phyloP scores from a whole-genome alignment of 2,329 filamentous ascomycete genomes.

The Paramyrothecium sp. region DNA sequence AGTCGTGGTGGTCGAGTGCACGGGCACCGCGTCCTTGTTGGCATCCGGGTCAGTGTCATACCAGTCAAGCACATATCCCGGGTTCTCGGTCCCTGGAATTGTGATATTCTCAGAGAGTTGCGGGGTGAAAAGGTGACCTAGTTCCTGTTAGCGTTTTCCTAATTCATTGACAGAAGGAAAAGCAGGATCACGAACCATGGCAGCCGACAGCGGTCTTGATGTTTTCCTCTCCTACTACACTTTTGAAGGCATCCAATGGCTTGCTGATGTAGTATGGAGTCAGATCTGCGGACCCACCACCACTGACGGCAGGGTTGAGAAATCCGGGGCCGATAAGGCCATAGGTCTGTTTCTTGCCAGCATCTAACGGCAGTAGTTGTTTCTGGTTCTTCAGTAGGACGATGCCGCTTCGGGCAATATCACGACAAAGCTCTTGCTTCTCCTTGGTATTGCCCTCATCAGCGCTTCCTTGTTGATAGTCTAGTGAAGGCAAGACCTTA shows the following conservation, averaged over 20 bases:
- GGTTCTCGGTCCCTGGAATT: background rate
- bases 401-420: conserved; percentile 51
- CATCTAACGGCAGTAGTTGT: background rate
- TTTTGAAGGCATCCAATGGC: conserved; percentile 26
- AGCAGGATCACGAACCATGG: conserved; percentile 12
- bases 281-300: conserved; percentile 31
- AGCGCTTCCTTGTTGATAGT: background rate
- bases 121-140: conserved; percentile 2
- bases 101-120: background rate
- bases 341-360: conserved; percentile 27
- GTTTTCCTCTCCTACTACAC: conserved; percentile 15
- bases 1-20: conserved; percentile 1
- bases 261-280: conserved; percentile 31
- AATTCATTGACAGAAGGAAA: background rate
- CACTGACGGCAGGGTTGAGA: conserved; percentile 27
- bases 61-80: conserved; percentile 1
- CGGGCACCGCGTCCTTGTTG: background rate
- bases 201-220: conserved; percentile 16
- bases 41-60: background rate
- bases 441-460: conserved; percentile 5
- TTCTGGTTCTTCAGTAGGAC: conserved; percentile 14
- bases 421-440: conserved; percentile 14
- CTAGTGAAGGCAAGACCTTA: background rate
- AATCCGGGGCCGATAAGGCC: conserved; percentile 37
- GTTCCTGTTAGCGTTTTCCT: too few species aligned